Evolutionary conservation across 2,329 filamentous ascomycete genomes (phyloP).

Genomic region (Nemania sp.): DNA sequence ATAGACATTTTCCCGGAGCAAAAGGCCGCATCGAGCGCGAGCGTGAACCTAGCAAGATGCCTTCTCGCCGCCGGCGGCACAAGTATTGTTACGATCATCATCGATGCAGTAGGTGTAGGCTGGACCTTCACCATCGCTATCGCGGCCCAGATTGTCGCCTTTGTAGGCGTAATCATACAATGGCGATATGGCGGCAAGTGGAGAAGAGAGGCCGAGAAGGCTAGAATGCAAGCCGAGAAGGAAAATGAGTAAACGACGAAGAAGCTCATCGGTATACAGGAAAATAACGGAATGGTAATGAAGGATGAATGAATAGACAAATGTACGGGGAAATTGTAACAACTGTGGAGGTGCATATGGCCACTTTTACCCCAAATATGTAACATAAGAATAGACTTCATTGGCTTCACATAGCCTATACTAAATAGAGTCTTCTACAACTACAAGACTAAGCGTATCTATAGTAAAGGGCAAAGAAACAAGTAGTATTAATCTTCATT

Average conservation of each 20-base stretch:
- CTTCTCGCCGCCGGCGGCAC: conserved; percentile 64
- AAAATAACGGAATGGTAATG: not conserved
- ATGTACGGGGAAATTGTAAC: not conserved
- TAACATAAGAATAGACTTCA: not conserved
- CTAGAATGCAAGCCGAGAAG: not conserved
- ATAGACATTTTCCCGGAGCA: conserved; percentile 64
- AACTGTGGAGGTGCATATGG: not conserved
- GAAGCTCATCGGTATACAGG: not conserved
- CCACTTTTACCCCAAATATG: not conserved
- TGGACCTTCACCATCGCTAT: conserved; percentile 61
- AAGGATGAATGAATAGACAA: not conserved
- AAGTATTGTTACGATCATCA: conserved; percentile 62
- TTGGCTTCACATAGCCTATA: not conserved
- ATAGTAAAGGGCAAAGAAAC: too few species aligned
- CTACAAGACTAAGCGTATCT: not conserved
- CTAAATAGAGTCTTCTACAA: too few species aligned
- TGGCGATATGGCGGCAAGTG: conserved; percentile 56
- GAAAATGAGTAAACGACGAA: not conserved
- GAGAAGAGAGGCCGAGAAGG: conserved; percentile 48
- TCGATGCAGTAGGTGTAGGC: conserved; percentile 60
- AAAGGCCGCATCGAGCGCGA: conserved; percentile 65
- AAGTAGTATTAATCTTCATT: not conserved
- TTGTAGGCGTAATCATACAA: conserved; percentile 60
- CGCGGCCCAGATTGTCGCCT: conserved; percentile 57
- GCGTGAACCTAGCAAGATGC: conserved; percentile 65